Conservation (phyloP, 371 early-diverging fungal genomes). For the Batkoa obscura region DNA sequence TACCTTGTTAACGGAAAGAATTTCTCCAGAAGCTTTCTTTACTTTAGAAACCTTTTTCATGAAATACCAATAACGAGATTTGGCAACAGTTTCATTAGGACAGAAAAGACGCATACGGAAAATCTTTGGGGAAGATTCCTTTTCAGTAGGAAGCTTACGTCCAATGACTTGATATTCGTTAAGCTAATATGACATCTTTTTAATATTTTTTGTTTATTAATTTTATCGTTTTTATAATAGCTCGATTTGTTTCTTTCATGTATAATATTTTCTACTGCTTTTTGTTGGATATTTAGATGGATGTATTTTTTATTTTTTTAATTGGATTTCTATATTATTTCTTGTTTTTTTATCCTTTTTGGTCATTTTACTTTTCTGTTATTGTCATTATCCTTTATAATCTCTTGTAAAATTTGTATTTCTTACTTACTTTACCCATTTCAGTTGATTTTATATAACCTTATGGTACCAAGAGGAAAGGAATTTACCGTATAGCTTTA, state of each 20-base stretch:
- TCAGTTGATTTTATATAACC: not conserved
- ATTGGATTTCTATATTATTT: not conserved
- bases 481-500: not conserved
- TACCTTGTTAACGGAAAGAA: constrained; percentile 92
- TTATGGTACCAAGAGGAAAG: not conserved
- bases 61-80: constrained; percentile 99
- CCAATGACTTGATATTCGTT: constrained; percentile 74
- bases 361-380: not conserved
- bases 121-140: constrained; percentile 87
- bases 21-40: constrained; percentile 95
- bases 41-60: constrained; percentile 97
- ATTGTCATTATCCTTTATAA: not conserved
- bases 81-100: constrained; percentile 96
- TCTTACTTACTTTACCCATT: not conserved
- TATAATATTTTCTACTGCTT: too few relatives aligned
- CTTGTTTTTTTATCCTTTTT: not conserved
- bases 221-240: too few relatives aligned
- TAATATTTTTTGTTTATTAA: too few relatives aligned
- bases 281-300: too few relatives aligned
- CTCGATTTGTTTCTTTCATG: too few relatives aligned
- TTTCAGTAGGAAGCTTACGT: constrained; percentile 84
- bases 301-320: not conserved
- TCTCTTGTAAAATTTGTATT: not conserved
- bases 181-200: not conserved
- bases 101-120: constrained; percentile 98